A percentile compares a stretch with the other conserved stretches of the same genome.
Evolutionary conservation across 352 stramenopile species (phyloP).

Genomic region (Globisporangium paroecandrum): DNA sequence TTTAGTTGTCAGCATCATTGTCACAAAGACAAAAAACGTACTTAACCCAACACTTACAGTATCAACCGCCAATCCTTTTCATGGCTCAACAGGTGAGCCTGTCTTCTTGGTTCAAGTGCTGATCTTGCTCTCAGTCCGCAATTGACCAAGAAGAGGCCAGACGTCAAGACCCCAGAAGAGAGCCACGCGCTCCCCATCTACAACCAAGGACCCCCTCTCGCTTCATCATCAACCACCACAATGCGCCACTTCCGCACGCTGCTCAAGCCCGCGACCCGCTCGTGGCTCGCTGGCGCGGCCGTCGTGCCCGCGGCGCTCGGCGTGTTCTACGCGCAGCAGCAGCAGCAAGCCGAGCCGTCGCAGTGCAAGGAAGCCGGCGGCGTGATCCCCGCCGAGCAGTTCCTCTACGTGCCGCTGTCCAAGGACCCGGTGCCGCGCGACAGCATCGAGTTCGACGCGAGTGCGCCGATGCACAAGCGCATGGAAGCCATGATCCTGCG

Average conservation of each 20-base stretch:
- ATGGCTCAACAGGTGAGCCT: neutral
- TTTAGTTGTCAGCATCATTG: neutral
- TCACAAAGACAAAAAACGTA: neutral
- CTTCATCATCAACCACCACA: neutral
- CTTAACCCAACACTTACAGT: neutral
- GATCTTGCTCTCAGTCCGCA: neutral
- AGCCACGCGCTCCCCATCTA: neutral
- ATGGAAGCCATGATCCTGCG: conserved; percentile 82
- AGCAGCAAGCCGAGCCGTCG: conserved; percentile 17
- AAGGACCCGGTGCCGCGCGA: conserved; percentile 53
- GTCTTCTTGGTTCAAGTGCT: neutral
- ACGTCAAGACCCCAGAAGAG: neutral
- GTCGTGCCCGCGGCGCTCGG: conserved; percentile 26
- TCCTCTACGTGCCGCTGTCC: conserved; percentile 66
- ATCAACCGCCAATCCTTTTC: neutral
- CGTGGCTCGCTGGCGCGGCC: conserved; percentile 28
- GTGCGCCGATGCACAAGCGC: conserved; percentile 61
- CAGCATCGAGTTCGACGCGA: conserved; percentile 76
- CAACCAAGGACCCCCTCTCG: neutral
- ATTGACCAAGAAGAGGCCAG: conserved; percentile 4
- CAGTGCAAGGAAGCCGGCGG: conserved; percentile 31
- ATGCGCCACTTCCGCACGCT: conserved; percentile 17
- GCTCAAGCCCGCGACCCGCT: conserved; percentile 20
- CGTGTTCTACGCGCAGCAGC: conserved; percentile 20
- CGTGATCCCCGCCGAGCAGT: conserved; percentile 39